Base-by-base conservation (phyloP, 352 stramenopile genomes). In the Globisporangium alternatum region DNA sequence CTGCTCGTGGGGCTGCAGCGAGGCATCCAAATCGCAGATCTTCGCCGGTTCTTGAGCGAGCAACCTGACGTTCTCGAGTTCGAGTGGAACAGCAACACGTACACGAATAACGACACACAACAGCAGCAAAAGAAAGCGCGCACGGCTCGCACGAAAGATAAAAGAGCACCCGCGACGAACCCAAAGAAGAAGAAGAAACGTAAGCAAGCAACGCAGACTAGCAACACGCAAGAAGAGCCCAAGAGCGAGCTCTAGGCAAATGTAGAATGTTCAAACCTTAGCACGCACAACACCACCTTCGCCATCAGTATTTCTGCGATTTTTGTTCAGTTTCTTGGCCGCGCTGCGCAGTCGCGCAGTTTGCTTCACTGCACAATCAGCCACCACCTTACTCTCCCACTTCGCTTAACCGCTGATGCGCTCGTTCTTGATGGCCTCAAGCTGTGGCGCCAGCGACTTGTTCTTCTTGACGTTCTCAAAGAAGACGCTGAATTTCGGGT, bases 351-450 rank as follows among this genome's bases (percentile, higher is more conserved):
- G 49, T 9, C 25, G 8, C 13, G 35, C 12, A 62, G 13, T 19
- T 62, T 5, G 41, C 19, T 51, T 52, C 39, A 43, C 25, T 61
- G 6, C 30, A 45, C 31, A 22, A 9, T 22, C 12, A 55, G n/a
- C 3, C 48, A 37, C 21, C 39, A 21, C 2, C 31, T 56, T 41
- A 5, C 31, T 21, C 25, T 4, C 47, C 8, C n/a, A 21, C 60
- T 30, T 22, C 15, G 25, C n/a, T 57, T 52, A 87, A 25, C 62
- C 77, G 56, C 56, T 77, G 41, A 60, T 37, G 43, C 70, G 69
- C 65, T 93, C 84, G 66, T 58, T 83, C 55, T 84, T 85, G 72
- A 91, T 83, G 12, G 75, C 74, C 41, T 92, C 85, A 19, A 91
- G 64, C 49, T 90, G 59, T 13, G 77, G 76, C 4, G 78, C 71